Evolutionary conservation across 352 stramenopile species (phyloP), one percentile per base, ranked within the genome.

Genomic region (Phytophthora constricta): DNA sequence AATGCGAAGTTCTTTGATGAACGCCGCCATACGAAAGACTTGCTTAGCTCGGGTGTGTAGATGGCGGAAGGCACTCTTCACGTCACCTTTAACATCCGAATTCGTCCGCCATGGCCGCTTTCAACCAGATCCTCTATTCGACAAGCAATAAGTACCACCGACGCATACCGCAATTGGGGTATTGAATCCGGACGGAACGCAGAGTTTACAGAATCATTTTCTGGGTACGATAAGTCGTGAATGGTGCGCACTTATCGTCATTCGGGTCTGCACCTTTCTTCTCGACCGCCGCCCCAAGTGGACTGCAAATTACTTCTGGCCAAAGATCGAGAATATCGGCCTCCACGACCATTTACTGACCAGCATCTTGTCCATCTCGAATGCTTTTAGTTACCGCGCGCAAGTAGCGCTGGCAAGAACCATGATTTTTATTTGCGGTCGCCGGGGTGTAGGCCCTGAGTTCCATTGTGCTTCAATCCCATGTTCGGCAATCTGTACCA

Each of bases 361-460:
- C 45, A 23, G 22, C 20, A 37, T 52, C 45, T 52, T 56, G 41
- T 68, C 61, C 14, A 61, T 58, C 17, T 58, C 37, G 25, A 74
- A 80, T 50, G 60, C 57, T 47, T 77, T 61, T 4, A 59, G 59
- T 22, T 51, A 58, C 31, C 59, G 76, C 54, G 68, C 72, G 2
- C 20, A 71, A 17, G 68, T 77, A 28, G 47, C 47, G 37, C 43
- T 80, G 11, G 37, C 51, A 46, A 72, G 58, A 52, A 74, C 20
- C 54, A 74, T 42, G 28, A 46, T 46, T 46, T 19, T 22, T 46
- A n/a, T n/a, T n/a, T n/a, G n/a, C n/a, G n/a, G n/a, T n/a, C n/a
- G n/a, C n/a, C n/a, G n/a, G n/a, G n/a, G n/a, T n/a, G n/a, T n/a
- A n/a, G n/a, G n/a, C n/a, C n/a, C n/a, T n/a, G n/a, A n/a, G n/a